Evolutionary conservation across 345 rosid species (phyloP).

Genomic region (Clausena lansium): DNA sequence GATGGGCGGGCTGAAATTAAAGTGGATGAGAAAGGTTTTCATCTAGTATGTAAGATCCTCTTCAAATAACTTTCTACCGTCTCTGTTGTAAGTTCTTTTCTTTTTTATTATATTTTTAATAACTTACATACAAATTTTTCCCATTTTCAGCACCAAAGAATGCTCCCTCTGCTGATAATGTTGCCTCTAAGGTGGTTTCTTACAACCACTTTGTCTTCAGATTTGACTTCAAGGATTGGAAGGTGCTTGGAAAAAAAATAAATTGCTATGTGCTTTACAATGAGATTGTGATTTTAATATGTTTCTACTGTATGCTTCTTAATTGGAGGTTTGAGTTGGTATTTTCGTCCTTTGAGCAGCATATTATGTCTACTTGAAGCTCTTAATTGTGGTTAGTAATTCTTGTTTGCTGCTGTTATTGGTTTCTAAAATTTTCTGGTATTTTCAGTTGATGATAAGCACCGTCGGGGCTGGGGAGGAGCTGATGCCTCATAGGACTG

Average conservation of each 20-base stretch:
- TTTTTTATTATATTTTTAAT: not conserved
- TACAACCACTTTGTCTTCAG: conserved; percentile 46
- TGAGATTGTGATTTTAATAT: not conserved
- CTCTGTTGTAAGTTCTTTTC: not conserved
- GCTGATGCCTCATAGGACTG: conserved; percentile 39
- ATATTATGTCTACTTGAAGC: not conserved
- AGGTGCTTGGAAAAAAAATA: conserved; percentile 20
- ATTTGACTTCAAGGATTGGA: conserved; percentile 47
- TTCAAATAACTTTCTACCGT: not conserved
- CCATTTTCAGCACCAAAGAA: conserved; percentile 37
- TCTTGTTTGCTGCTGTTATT: not conserved
- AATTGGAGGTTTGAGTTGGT: not conserved
- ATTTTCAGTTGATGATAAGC: conserved; percentile 36
- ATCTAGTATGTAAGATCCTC: conserved; percentile 40
- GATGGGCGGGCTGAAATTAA: conserved; percentile 45
- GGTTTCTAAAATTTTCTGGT: not conserved
- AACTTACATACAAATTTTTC: not conserved
- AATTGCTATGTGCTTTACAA: not conserved
- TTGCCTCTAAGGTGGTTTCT: conserved; percentile 30
- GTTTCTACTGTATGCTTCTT: not conserved
- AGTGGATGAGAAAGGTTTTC: conserved; percentile 34
- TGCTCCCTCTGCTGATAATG: conserved; percentile 36
- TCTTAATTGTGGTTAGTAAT: not conserved
- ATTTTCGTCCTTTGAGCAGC: too few relatives aligned
- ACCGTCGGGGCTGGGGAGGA: conserved; percentile 31